Percentiles rank a stretch among this genome's conserved stretches.
These are phyloP conservation scores for Tanacetum coccineum DNA, from an alignment of 129 eudicot genomes.

Conservation along the genomic window DNA sequence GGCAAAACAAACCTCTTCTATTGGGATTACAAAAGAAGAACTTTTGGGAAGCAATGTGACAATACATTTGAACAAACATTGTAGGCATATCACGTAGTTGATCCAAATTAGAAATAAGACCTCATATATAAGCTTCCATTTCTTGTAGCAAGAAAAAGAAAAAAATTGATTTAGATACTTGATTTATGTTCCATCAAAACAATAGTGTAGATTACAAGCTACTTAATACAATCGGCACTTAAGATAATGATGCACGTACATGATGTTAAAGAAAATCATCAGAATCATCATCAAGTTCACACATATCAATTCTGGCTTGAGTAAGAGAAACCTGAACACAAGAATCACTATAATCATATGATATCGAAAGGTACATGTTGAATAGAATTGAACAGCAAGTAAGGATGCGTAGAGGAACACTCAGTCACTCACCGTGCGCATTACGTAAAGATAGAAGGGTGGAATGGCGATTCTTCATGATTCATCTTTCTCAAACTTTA, in stretches of 20 bases:
- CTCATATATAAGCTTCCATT: slow-evolving; percentile 93
- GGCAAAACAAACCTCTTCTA: slow-evolving; percentile 67
- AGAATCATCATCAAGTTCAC: slow-evolving; percentile 99
- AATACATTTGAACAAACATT: slow-evolving; percentile 76
- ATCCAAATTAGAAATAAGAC: slow-evolving; percentile 96
- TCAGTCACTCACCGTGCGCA: slow-evolving; percentile 92
- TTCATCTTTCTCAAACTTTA: slow-evolving; percentile 98
- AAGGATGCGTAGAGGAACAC: slow-evolving; percentile 19
- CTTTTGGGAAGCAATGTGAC: slow-evolving; percentile 87
- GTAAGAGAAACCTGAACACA: slow-evolving; percentile 89
- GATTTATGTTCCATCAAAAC: no score
- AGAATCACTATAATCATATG: background rate
- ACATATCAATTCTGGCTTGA: slow-evolving; percentile 98
- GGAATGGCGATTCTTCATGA: slow-evolving; percentile 92
- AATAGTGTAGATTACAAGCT: background rate
- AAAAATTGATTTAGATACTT: background rate
- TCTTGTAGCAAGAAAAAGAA: slow-evolving; percentile 42
- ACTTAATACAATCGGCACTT: slow-evolving; percentile 14
- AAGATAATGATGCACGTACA: slow-evolving; percentile 42
- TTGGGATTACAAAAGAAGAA: slow-evolving; percentile 98
- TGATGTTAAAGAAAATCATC: slow-evolving; percentile 95
- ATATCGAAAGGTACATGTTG: background rate
- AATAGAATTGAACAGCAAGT: no score
- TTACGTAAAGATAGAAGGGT: slow-evolving; percentile 91
- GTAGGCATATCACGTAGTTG: slow-evolving; percentile 83